phyloP scores from a whole-genome alignment of 306 rosid species.

The Aeschynomene evenia region DNA sequence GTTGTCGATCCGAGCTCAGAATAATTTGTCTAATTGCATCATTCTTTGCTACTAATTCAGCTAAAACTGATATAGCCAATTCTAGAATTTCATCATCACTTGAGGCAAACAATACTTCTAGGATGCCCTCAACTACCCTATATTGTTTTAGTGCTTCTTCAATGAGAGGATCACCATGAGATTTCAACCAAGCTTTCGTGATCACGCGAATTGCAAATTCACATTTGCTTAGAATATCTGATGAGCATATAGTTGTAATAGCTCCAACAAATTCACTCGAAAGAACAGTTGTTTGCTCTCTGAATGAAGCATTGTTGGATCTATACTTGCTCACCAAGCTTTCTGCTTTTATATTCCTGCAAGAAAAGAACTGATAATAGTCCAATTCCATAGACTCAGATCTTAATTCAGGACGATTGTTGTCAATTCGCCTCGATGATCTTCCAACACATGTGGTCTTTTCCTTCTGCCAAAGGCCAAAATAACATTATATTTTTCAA shows the following conservation, averaged over 20 bases:
- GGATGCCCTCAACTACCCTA: constrained; percentile 57
- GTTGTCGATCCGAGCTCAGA: constrained; percentile 63
- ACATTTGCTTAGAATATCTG: constrained; percentile 50
- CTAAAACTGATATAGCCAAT: constrained; percentile 53
- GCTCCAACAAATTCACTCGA: constrained; percentile 47
- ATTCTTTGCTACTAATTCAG: constrained; percentile 50
- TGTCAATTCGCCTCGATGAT: constrained; percentile 34
- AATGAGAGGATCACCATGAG: constrained; percentile 44
- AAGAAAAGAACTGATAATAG: constrained; percentile 44
- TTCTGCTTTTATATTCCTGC: constrained; percentile 46
- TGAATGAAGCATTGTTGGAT: constrained; percentile 27
- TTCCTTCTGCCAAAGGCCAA: constrained; percentile 42
- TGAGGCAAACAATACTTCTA: constrained; percentile 63
- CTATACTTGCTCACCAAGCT: constrained; percentile 34
- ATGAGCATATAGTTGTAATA: constrained; percentile 50
- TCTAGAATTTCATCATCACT: constrained; percentile 61
- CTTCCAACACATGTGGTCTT: constrained; percentile 25
- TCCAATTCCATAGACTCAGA: constrained; percentile 44
- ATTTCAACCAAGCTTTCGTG: constrained; percentile 62
- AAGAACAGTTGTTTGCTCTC: constrained; percentile 40
- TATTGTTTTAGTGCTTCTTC: constrained; percentile 52
- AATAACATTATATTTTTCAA: constrained; percentile 1
- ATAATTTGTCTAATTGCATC: constrained; percentile 36
- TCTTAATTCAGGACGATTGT: constrained; percentile 33
- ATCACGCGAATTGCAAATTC: constrained; percentile 54